Evolutionary conservation across 331 rosid genomes (phyloP).

Genomic region (Quercus lobata): DNA sequence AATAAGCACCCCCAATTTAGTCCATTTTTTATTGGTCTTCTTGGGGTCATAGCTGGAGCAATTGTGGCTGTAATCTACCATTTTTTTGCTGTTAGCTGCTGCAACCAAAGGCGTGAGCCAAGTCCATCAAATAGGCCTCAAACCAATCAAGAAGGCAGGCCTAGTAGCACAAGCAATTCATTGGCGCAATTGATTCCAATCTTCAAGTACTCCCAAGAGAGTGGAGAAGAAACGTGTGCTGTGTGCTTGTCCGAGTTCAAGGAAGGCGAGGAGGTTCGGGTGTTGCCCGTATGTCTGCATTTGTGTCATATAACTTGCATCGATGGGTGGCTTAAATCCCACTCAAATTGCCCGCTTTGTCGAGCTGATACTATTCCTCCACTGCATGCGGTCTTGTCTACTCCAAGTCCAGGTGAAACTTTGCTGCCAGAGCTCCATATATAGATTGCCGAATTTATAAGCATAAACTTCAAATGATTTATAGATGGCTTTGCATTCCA

Average conservation of each 20-base stretch:
- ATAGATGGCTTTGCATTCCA: neutral
- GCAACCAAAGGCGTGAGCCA: slow-evolving; percentile 1
- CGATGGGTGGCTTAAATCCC: slow-evolving; percentile 28
- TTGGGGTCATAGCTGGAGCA: slow-evolving; percentile 15
- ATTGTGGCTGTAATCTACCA: neutral
- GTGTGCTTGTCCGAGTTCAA: slow-evolving; percentile 33
- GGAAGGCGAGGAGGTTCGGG: slow-evolving; percentile 20
- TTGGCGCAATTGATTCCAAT: neutral
- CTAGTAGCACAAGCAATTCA: neutral
- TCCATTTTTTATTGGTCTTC: neutral
- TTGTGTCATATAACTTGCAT: slow-evolving; percentile 29
- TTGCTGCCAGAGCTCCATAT: neutral
- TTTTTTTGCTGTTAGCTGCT: neutral
- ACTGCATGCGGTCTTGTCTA: neutral
- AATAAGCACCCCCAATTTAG: neutral
- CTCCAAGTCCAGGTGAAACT: neutral
- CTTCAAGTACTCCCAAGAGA: neutral
- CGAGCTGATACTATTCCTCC: slow-evolving; percentile 8
- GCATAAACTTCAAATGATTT: neutral
- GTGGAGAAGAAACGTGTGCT: neutral
- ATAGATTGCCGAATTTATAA: neutral
- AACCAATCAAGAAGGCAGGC: neutral
- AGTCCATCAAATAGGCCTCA: neutral
- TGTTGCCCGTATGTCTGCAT: slow-evolving; percentile 22
- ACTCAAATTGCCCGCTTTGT: slow-evolving; percentile 31